Evolutionary conservation across 31 red algal species (phyloP).

Genomic region (Bonnemaisonia californica): DNA sequence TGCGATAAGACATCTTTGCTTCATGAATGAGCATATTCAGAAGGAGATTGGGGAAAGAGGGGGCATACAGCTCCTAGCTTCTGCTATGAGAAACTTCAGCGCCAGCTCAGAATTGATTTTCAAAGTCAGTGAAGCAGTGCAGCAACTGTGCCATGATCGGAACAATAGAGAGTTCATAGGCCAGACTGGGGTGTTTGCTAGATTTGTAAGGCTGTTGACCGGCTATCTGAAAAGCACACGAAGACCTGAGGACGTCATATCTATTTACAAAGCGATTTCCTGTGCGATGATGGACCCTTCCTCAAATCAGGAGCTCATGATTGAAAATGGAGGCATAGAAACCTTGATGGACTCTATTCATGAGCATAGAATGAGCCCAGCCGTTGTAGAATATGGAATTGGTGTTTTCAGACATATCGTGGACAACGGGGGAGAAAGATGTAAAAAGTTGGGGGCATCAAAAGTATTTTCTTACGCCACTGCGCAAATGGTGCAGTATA

Average conservation of each 20-base stretch:
- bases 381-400: slow-evolving; percentile 16
- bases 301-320: not conserved
- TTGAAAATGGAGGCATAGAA: not conserved
- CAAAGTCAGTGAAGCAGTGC: slow-evolving; percentile 1
- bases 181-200: not conserved
- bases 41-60: slow-evolving; percentile 24
- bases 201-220: not conserved
- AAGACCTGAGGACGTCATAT: not conserved
- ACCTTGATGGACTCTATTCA: not conserved
- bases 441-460: not conserved
- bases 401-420: slow-evolving; percentile 36
- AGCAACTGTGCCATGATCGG: slow-evolving; percentile 8
- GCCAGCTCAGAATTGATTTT: not conserved
- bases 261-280: not conserved
- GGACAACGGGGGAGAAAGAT: slow-evolving; percentile 25
- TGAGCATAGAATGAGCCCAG: not conserved
- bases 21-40: not conserved
- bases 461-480: slow-evolving; percentile 14
- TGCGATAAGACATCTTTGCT: not conserved
- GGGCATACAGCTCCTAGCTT: slow-evolving; percentile 15
- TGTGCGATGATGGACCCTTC: not conserved
- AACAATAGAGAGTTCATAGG: not conserved
- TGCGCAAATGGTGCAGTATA: not conserved
- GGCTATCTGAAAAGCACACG: not conserved
- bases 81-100: slow-evolving; percentile 2